Conservation (phyloP, 768 basidiomycete genomes). For the Tubosaeta sp. region DNA sequence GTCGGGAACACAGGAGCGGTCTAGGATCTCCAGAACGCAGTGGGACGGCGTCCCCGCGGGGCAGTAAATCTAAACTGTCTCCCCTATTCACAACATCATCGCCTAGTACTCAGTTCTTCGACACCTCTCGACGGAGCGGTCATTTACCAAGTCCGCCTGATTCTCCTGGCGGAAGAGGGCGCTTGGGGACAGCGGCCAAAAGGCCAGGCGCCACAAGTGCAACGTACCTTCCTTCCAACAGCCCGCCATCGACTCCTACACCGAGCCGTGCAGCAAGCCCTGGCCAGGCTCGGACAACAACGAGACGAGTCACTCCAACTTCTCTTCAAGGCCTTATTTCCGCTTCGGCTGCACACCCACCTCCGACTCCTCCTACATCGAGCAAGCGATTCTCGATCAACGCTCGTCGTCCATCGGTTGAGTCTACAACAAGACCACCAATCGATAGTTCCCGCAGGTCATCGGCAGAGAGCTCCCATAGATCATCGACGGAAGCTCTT, state of each 20-base stretch:
- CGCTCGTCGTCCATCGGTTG: slow-evolving; percentile 13
- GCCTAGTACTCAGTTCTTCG: slow-evolving; percentile 28
- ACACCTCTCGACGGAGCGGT: slow-evolving; percentile 33
- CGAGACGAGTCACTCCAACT: slow-evolving; percentile 38
- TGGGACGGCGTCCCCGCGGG: slow-evolving; percentile 29
- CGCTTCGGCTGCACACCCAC: slow-evolving; percentile 48
- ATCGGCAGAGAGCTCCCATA: slow-evolving; percentile 36
- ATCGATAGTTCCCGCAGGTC: slow-evolving; percentile 33
- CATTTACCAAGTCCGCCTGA: slow-evolving; percentile 44
- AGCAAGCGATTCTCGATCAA: slow-evolving; percentile 28
- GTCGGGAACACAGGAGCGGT: slow-evolving; percentile 28
- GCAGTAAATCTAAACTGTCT: slow-evolving; percentile 32
- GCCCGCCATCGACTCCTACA: slow-evolving; percentile 37
- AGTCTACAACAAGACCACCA: slow-evolving; percentile 18
- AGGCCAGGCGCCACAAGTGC: slow-evolving; percentile 36
- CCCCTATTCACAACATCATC: slow-evolving; percentile 29
- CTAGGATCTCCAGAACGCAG: slow-evolving; percentile 21
- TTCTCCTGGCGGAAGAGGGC: slow-evolving; percentile 41
- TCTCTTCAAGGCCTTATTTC: slow-evolving; percentile 42
- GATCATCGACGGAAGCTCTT: slow-evolving; percentile 26
- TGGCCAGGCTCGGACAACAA: slow-evolving; percentile 40
- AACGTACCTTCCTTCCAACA: slow-evolving; percentile 38
- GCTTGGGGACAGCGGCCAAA: slow-evolving; percentile 33
- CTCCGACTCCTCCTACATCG: slow-evolving; percentile 27
- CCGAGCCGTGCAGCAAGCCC: slow-evolving; percentile 39